These are phyloP conservation scores for Agastache rugosa DNA, from an alignment of 257 asterid species.

Conservation along the genomic window DNA sequence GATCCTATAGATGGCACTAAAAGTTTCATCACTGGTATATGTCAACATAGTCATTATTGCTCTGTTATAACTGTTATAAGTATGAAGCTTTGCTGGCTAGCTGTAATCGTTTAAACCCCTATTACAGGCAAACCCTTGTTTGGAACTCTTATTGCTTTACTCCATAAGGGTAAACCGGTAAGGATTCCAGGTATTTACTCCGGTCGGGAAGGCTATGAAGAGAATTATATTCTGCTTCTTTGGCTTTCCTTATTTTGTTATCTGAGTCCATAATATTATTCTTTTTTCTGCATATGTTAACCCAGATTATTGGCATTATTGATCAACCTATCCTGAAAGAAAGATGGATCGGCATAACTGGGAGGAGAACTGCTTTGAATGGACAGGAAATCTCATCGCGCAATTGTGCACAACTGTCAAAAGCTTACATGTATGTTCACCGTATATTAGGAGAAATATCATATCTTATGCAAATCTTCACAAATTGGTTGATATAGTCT, in stretches of 20 bases:
- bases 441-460: not conserved
- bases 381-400: conserved; percentile 82
- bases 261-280: conserved; percentile 3
- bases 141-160: conserved; percentile 91
- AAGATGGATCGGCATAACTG: conserved; percentile 87
- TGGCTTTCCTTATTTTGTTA: conserved; percentile 11
- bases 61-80: not conserved
- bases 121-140: conserved; percentile 86
- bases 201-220: conserved; percentile 30
- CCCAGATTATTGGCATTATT: conserved; percentile 87
- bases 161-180: conserved; percentile 92
- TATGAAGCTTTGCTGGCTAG: conserved; percentile 25
- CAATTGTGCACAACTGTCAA: conserved; percentile 77
- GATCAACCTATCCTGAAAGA: conserved; percentile 96
- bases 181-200: conserved; percentile 39
- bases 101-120: conserved; percentile 20
- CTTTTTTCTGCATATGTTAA: conserved; percentile 25
- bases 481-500: not conserved
- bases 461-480: not conserved
- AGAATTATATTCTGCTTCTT: conserved; percentile 21
- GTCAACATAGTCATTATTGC: conserved; percentile 3
- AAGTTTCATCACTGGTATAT: conserved; percentile 88
- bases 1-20: conserved; percentile 99
- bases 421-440: conserved; percentile 79
- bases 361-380: conserved; percentile 76